Base-by-base conservation (phyloP, 805 yeast species). In the Barnettozyma pratensis region DNA sequence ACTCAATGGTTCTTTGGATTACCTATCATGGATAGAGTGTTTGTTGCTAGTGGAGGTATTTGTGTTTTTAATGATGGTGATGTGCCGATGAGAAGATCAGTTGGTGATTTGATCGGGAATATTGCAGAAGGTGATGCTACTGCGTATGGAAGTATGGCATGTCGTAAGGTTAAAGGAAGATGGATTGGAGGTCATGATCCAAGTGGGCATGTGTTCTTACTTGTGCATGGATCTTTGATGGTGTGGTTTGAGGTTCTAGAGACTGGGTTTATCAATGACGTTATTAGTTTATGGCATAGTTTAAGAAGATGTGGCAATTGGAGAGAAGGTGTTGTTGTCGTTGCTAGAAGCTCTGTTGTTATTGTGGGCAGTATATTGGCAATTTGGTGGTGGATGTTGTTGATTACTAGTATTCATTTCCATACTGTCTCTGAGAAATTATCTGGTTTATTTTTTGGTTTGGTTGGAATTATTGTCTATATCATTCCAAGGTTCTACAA, bases 111-210 rank as follows among this genome's bases (percentile, higher is more conserved):
- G 11, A 31, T 46, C 25, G 41, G 8, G 34, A 30, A 29, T 44
- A 37, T 25, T n/a, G n/a, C 10, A 8, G 47, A 31, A 8, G 39
- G 60, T 0, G 38, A 36, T 7, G 41, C 28, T 37, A 12, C 30
- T 6, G 45, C 28, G 12, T n/a, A 27, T 14, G 39, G 50, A 3
- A 59, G 63, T 47, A 29, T 48, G 1, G 55, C 63, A 1, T 77
- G 94, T 63, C 66, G 94, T 63, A 45, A 61, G 51, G 30, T 77
- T 59, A 89, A 82, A 44, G 85, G 98, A 0, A 49, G 58, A 12
- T 86, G 92, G 94, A 52, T 55, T 7, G 89, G 96, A 0, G 99
- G 99, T 0, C 96, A 89, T 62, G 99, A 94, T 68, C 96, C 98
- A 5, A 84, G 92, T 52, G 99, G 99, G 0, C 99, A 94, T 62